These are phyloP conservation scores for Phytophthora podocarpi DNA, from an alignment of 352 stramenopile species.

Conservation along the genomic window DNA sequence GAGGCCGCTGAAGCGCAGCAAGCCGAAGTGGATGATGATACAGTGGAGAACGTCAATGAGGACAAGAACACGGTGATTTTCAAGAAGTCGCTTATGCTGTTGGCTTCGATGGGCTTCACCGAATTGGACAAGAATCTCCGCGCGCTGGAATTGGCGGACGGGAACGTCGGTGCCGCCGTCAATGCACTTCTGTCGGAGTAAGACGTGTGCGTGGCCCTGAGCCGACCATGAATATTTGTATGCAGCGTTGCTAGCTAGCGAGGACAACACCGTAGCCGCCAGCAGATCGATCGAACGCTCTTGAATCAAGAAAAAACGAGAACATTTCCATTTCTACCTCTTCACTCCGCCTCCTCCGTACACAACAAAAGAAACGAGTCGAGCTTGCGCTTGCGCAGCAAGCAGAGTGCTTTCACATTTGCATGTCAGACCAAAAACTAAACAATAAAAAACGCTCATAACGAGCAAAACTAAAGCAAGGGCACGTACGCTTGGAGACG, in stretches of 20 bases:
- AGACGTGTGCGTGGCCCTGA: not conserved
- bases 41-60: not conserved
- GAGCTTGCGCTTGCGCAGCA: no score
- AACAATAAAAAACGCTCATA: no score
- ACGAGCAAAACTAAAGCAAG: no score
- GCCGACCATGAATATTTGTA: constrained; percentile 16
- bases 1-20: constrained; percentile 31
- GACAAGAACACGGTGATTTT: constrained; percentile 27
- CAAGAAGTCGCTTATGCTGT: constrained; percentile 44
- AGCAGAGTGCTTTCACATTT: no score
- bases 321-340: not conserved
- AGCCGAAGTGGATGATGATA: constrained; percentile 11
- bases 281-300: not conserved
- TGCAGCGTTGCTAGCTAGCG: constrained; percentile 2
- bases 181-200: constrained; percentile 59
- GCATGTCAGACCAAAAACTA: no score
- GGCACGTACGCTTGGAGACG: no score
- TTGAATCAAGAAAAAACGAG: not conserved
- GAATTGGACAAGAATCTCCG: constrained; percentile 53
- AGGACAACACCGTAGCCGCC: not conserved
- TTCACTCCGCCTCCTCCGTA: no score
- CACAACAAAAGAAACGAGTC: no score
- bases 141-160: constrained; percentile 47
- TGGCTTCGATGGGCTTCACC: constrained; percentile 69
- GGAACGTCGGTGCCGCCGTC: constrained; percentile 55